These are phyloP conservation scores for Coprinellus aureogranulatus DNA, from an alignment of 768 basidiomycete genomes.

Conservation along the genomic window DNA sequence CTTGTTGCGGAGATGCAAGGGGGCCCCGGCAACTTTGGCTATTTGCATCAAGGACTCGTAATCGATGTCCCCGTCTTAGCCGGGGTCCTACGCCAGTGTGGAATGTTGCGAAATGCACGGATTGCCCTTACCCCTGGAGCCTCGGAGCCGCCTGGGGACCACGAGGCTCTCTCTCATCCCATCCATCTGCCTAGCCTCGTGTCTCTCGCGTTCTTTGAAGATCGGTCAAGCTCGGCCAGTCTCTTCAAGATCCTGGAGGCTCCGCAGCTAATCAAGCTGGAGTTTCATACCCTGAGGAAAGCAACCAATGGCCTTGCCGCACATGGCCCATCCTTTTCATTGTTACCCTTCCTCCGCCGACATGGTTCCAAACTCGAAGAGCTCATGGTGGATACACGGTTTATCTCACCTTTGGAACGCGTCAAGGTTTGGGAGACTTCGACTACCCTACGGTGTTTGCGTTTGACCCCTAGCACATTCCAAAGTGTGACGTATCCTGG, in stretches of 20 bases:
- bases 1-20: slow-evolving; percentile 9
- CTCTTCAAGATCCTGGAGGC: slow-evolving; percentile 8
- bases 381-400: neutral
- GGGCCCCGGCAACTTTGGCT: neutral
- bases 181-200: slow-evolving; percentile 4
- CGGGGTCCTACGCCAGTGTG: neutral
- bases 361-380: slow-evolving; percentile 1
- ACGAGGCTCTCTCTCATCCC: neutral
- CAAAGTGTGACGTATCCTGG: neutral
- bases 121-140: slow-evolving; percentile 4
- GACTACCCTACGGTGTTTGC: neutral
- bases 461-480: neutral
- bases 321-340: neutral
- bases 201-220: slow-evolving; percentile 5
- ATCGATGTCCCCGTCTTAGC: slow-evolving; percentile 5
- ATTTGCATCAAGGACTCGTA: neutral
- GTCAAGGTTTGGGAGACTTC: neutral
- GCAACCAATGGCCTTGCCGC: neutral
- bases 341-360: slow-evolving; percentile 1
- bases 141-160: neutral
- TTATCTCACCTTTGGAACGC: neutral
- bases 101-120: neutral
- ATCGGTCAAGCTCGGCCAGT: neutral
- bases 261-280: slow-evolving; percentile 1
- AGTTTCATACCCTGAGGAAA: slow-evolving; percentile 8